Percentiles rank a stretch among this genome's conserved stretches.
Evolutionary conservation across 1,284 basidiomycete species (phyloP).

Genomic region (Tilletiaria anomala): DNA sequence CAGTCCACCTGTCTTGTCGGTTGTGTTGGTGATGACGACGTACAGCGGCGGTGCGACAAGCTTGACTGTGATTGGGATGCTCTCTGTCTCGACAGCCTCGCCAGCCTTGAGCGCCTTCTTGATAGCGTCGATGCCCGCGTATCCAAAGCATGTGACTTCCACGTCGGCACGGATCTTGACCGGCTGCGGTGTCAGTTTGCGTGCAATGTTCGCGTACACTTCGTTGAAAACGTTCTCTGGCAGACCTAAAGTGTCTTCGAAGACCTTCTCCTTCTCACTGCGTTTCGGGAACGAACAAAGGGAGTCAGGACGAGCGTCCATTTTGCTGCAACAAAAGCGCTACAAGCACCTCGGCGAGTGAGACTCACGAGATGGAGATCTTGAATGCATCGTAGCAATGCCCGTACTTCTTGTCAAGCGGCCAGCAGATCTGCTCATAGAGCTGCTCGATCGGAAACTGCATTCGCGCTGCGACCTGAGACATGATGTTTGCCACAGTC

Average conservation of each 20-base stretch:
- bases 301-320: neutral
- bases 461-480: constrained; percentile 36
- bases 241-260: constrained; percentile 59
- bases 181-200: constrained; percentile 89
- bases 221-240: constrained; percentile 52
- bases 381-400: constrained; percentile 98
- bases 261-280: constrained; percentile 76
- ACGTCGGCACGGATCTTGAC: constrained; percentile 98
- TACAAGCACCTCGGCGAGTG: neutral
- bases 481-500: constrained; percentile 39
- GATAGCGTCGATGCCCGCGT: constrained; percentile 94
- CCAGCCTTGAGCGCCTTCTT: constrained; percentile 79
- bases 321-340: neutral
- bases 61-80: constrained; percentile 92
- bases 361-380: constrained; percentile 77
- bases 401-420: constrained; percentile 77
- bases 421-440: constrained; percentile 87
- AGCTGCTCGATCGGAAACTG: constrained; percentile 53
- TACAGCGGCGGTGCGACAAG: constrained; percentile 92
- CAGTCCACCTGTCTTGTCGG: constrained; percentile 88
- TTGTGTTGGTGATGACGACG: constrained; percentile 86
- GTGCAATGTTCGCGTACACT: constrained; percentile 74
- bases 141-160: constrained; percentile 91
- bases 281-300: neutral
- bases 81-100: constrained; percentile 69